Evolutionary conservation across 768 basidiomycete species (phyloP).

Genomic region (Epithele typhae): DNA sequence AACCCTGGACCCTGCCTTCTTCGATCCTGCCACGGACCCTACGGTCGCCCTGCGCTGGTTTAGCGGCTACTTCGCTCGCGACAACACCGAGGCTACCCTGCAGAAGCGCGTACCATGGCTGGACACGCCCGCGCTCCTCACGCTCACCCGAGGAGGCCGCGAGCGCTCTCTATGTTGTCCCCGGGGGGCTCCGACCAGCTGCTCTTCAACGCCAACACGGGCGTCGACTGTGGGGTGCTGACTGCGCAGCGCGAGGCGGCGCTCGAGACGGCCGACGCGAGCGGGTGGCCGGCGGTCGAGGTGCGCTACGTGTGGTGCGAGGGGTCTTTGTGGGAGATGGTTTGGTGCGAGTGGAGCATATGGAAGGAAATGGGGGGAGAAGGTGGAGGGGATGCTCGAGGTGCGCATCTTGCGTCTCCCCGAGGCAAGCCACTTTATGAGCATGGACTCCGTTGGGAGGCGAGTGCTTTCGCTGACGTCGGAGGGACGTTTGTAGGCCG

Average conservation of each 20-base stretch:
- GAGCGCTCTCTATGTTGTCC: background rate
- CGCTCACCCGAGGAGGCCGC: constrained; percentile 8
- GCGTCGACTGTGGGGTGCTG: constrained; percentile 7
- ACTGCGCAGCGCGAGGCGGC: background rate
- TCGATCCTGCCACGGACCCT: no score
- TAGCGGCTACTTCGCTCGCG: constrained; percentile 10
- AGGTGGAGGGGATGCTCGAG: no score
- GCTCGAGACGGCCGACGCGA: background rate
- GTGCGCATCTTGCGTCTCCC: no score
- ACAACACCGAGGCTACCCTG: constrained; percentile 1
- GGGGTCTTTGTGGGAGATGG: background rate
- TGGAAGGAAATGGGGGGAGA: background rate
- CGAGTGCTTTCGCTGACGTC: no score
- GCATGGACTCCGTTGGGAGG: no score
- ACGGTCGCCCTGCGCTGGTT: constrained; percentile 2
- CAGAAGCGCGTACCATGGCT: constrained; percentile 6
- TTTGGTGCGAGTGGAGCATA: background rate
- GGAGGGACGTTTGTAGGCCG: no score
- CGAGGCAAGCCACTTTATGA: no score
- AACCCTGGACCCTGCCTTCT: no score
- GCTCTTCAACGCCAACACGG: constrained; percentile 2
- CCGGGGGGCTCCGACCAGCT: constrained; percentile 12
- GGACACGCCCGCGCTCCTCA: constrained; percentile 10
- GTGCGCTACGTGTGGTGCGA: background rate
- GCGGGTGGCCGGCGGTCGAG: background rate